Evolutionary conservation across 495 filamentous ascomycete genomes (phyloP), one percentile per base, ranked within the genome.

Genomic region (Wilcoxina mikolae): DNA sequence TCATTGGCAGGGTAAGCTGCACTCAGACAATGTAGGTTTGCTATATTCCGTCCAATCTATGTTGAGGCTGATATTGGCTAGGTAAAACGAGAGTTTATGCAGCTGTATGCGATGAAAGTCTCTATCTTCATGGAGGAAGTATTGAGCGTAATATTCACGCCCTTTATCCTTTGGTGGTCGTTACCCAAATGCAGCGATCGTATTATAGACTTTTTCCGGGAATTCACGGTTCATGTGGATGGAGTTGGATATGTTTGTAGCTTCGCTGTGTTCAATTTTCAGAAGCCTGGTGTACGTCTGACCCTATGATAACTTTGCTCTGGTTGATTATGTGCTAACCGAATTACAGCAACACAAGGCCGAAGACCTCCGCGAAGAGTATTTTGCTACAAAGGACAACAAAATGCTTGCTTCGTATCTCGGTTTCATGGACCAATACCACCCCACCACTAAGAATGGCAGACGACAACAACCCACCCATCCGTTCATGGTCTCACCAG

Each of bases 231-330:
- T 18, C 90, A 96, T 61, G 87, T 98, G 10, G 93, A 98, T 70
- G 91, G 91, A 0, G 75, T 98, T 54, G 91, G 91, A 31, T 87
- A 94, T 64, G 85, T 96, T 18, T 98, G 91, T 67, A 93, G 86
- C 12, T 95, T 94, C 69, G 91, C 89, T 18, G 86, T 94, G n/a
- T 98, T 98, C 59, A 85, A 95, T 58, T 98, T 96, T 73, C 85
- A 94, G 67, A 89, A 81, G 81, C 54, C 79, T 73, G 50, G 61
- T 24, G 57, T 59, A 57, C 24, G 57, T 43, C 17, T 3, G 2
- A 12, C 15, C n/a, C 12, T 18, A 11, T 12, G 3, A 24, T n/a
- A 17, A 44, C 39, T n/a, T n/a, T n/a, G n/a, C n/a, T n/a, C n/a
- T n/a, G n/a, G n/a, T n/a, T n/a, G n/a, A n/a, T n/a, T n/a, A 7